phyloP scores from a whole-genome alignment of 2,329 filamentous ascomycete genomes.

The Fusarium buxicola region DNA sequence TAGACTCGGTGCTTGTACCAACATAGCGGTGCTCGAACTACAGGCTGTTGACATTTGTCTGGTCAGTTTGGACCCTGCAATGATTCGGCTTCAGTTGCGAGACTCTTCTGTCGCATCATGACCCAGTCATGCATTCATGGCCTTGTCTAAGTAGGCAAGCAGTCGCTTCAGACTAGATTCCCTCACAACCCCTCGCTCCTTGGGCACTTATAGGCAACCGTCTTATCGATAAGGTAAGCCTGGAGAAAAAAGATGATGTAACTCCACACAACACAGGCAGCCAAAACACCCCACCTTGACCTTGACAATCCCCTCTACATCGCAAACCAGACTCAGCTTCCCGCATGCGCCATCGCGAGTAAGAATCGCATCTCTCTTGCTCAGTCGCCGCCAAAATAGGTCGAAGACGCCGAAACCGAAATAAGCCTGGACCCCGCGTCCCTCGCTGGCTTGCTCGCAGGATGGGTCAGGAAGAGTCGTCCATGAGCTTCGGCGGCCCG shows the following conservation, averaged over 20 bases:
- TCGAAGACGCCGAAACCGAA: conserved; percentile 52
- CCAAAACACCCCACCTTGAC: conserved; percentile 37
- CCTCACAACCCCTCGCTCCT: conserved; percentile 11
- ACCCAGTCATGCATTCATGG: conserved; percentile 11
- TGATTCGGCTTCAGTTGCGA: too few relatives aligned
- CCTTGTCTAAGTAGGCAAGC: background rate
- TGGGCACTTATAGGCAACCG: conserved; percentile 21
- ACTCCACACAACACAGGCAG: conserved; percentile 33
- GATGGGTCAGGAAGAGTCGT: conserved; percentile 90
- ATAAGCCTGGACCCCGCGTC: conserved; percentile 50
- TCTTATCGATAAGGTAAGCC: conserved; percentile 46
- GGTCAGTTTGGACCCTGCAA: background rate
- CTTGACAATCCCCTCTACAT: conserved; percentile 18
- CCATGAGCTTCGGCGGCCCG: conserved; percentile 71
- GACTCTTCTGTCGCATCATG: background rate
- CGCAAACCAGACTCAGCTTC: conserved; percentile 16
- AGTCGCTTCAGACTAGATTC: background rate
- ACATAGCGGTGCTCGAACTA: conserved; percentile 4
- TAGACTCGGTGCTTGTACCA: conserved; percentile 29
- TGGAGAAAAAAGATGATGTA: conserved; percentile 40
- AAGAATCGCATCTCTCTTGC: conserved; percentile 8
- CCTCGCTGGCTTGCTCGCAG: conserved; percentile 56
- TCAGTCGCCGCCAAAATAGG: conserved; percentile 52
- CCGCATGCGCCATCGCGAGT: conserved; percentile 22
- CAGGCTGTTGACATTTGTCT: conserved; percentile 6